Evolutionary conservation across 345 rosid genomes (phyloP), one percentile per base, ranked within the genome.

Genomic region (Brassica nigra): DNA sequence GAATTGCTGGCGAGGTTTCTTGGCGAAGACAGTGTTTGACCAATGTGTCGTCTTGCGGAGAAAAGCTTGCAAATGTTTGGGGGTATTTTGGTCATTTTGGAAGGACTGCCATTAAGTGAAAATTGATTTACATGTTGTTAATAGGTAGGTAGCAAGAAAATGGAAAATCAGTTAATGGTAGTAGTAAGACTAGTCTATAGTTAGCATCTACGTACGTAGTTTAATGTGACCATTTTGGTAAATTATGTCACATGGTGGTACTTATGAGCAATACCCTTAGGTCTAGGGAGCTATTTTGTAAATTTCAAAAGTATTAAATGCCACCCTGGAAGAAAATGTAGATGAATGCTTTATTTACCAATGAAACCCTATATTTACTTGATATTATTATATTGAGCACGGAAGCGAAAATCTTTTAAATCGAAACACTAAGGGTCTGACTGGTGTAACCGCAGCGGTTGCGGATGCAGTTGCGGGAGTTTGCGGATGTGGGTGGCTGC

Each of bases 1-100:
- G 86, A 62, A 4, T 68, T 71, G 77, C 73, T 87, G 77, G 86
- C 83, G 54, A 84, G 85, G 86, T 86, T 86, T 82, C 67, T 88
- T 42, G 86, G 88, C 3, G 87, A 83, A 74, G 87, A 80, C 73
- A 76, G 86, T 27, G 8, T 61, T 70, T 76, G 82, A 82, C 76
- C 79, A 31, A 5, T 47, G 61, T 71, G 80, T 75, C 80, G 9
- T 33, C 20, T 76, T 31, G 15, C 39, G 57, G 31, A 42, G 29
- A 49, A 36, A 42, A 68, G 2, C 12, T 27, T 23, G 27, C 10
- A 0, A 10, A 10, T 12, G 4, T 5, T 14, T 5, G 16, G 3
- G 33, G 84, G 66, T 47, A 31, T 8, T 76, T 71, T 66, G 6
- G 84, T 70, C 80, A 76, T 27, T 71, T 4, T 23, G 27, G 0